Evolutionary conservation across 108 stramenopile species (phyloP).

Genomic region (Nitzschia palea): DNA sequence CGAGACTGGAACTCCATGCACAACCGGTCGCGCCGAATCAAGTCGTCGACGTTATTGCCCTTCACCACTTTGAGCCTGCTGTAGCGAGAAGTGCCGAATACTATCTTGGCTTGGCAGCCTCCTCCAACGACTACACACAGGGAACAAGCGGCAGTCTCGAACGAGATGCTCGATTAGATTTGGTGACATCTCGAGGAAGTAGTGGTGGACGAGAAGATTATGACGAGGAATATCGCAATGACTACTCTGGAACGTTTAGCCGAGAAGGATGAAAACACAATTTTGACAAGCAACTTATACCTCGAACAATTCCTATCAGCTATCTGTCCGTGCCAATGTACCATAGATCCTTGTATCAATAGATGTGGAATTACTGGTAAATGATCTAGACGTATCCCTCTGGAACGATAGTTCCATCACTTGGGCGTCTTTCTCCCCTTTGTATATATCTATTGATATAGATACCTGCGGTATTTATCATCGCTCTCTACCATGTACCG

Average conservation of each 20-base stretch:
- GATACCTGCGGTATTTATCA: no score
- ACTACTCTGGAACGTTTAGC: no score
- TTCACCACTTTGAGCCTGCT: neutral
- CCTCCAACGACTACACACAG: conserved; percentile 7
- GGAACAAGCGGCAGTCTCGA: conserved; percentile 11
- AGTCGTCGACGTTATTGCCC: conserved; percentile 1
- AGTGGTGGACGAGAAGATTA: conserved; percentile 6
- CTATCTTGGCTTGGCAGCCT: conserved; percentile 6
- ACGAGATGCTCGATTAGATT: conserved; percentile 11
- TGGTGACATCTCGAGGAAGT: conserved; percentile 9
- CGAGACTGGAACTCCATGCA: neutral
- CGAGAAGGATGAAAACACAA: neutral
- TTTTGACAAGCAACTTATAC: neutral
- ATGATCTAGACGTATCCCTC: no score
- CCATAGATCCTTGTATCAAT: no score
- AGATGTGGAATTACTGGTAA: no score
- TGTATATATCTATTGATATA: no score
- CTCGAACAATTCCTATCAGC: no score
- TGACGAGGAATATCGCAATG: conserved; percentile 1
- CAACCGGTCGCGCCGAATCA: neutral
- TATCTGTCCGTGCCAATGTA: no score
- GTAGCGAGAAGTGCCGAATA: conserved; percentile 2
- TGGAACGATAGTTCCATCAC: no score
- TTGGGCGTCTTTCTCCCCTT: no score
- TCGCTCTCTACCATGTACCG: no score